Base-by-base conservation (phyloP, 768 basidiomycete genomes). In the Agaricus sinodeliciosus region DNA sequence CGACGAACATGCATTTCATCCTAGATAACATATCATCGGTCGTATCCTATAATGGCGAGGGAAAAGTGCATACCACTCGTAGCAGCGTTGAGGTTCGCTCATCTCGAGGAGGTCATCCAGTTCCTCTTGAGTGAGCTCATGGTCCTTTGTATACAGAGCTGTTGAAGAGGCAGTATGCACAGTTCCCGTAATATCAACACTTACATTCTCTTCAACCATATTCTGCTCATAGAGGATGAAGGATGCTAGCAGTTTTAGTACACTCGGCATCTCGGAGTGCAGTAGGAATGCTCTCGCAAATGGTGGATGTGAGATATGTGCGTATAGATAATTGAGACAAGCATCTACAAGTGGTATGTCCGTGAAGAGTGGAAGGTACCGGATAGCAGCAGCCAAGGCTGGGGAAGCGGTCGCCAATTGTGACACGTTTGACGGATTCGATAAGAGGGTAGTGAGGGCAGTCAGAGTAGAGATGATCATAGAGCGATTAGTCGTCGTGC, bases 1-100 rank as follows among this genome's bases (percentile, higher is more conserved):
- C 73, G 13, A 86, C 76, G 60, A 94, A 97, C 76, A 91, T 87
- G n/a, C 76, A 68, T 62, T 82, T 84, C 89, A 99, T 95, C 95
- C 95, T 94, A 62, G 19, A 13, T 47, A 34, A 16, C 18, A n/a
- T 11, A 9, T 9, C 13, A n/a, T 47, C 16, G 35, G 16, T 9
- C 19, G 22, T 34, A 34, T 16, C 31, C 16, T 34, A 19, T 35
- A 19, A 15, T 40, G 6, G 43, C 31, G 26, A 13, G 49, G 18
- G 31, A 55, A 3, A 31, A 41, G 12, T 35, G 44, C 75, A 39
- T 62, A 89, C 90, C 90, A 94, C 61, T 90, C 86, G 60, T 82
- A 87, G 63, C 87, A 92, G 9, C 91, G 76, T 55, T 87, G 77
- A 11, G 90, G 91, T 60, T 94, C 90, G 36, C 76, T 70, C 59